Conservation (phyloP, 345 rosid species). For the Corymbia maculata region DNA sequence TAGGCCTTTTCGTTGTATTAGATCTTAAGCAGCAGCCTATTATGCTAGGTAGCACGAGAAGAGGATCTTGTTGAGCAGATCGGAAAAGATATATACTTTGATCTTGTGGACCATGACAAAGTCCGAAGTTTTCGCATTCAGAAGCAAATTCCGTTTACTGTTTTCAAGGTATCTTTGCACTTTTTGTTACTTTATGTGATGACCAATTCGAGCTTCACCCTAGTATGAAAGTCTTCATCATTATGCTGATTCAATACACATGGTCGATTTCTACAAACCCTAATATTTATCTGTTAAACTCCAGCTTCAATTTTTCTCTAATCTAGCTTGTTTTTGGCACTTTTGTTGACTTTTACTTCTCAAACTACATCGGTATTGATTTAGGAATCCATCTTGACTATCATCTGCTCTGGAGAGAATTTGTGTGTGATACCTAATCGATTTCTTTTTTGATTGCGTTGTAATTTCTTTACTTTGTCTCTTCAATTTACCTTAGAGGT, state of each 20-base stretch:
- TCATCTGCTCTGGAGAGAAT: not conserved
- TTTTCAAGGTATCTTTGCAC: slow-evolving; percentile 56
- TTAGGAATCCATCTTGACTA: not conserved
- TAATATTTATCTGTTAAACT: not conserved
- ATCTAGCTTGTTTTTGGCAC: not conserved
- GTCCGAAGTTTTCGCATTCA: slow-evolving; percentile 86
- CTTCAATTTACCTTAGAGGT: not conserved
- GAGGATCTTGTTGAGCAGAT: slow-evolving; percentile 82
- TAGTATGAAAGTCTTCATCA: not conserved
- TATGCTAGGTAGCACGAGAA: slow-evolving; percentile 59
- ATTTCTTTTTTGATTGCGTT: not conserved
- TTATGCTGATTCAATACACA: not conserved
- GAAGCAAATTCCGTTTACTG: slow-evolving; percentile 64
- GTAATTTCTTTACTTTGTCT: not conserved
- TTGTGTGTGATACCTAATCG: not conserved
- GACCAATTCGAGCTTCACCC: not conserved
- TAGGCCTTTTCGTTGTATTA: not conserved
- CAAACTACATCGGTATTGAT: not conserved
- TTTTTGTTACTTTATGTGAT: not conserved
- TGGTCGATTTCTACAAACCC: not conserved
- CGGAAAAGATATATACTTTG: slow-evolving; percentile 90
- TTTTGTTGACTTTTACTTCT: not conserved
- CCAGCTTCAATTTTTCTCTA: not conserved
- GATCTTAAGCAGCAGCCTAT: slow-evolving; percentile 6
- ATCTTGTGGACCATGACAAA: slow-evolving; percentile 97